Evolutionary conservation across 208 protist genomes (phyloP), one percentile per base, ranked within the genome.

Genomic region (Acanthamoeba lenticulata): DNA sequence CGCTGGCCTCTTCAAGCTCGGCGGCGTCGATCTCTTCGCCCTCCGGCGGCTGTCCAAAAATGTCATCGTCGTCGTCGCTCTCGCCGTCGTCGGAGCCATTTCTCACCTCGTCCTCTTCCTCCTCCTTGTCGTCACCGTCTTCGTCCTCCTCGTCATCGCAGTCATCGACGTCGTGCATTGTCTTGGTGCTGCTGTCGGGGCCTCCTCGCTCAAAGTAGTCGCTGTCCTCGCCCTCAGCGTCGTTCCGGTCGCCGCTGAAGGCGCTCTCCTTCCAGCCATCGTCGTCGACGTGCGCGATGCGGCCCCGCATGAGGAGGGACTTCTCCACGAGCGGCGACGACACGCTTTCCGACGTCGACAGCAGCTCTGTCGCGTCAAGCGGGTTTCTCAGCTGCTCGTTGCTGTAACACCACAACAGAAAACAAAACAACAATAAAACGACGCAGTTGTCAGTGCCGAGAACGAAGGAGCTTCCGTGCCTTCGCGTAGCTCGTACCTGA

Each of bases 321-420:
- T 34, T 34, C 65, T 74, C 65, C n/a, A 74, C 15, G 29, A 74
- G 65, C 65, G 65, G 65, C 2, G 65, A 74, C 13, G 65, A 74
- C 34, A 74, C 65, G 34, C 65, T 74, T 32, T 74, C 65, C n/a
- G 65, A 74, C 19, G 65, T 74, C 34, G 65, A 74, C n/a, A 74
- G 65, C 65, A 74, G 65, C 29, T 74, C 65, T 32, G 65, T 74
- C 11, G 65, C 65, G 34, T 74, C 65, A 19, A 74, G 65, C 34
- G 65, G 65, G 15, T 74, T 74, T 24, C 65, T 74, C 29, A 24
- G 49, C 27, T 40, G 34, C 6, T 74, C 65, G 34, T 40, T 32
- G 34, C 65, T 74, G 65, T 19, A 52, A 65, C 55, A 65, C 27
- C 52, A 21, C 19, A 1, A n/a, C 27, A 57, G 49, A 57, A 27